Evolutionary conservation across 2,329 filamentous ascomycete genomes (phyloP).

Genomic region (Clonostachys byssicola): DNA sequence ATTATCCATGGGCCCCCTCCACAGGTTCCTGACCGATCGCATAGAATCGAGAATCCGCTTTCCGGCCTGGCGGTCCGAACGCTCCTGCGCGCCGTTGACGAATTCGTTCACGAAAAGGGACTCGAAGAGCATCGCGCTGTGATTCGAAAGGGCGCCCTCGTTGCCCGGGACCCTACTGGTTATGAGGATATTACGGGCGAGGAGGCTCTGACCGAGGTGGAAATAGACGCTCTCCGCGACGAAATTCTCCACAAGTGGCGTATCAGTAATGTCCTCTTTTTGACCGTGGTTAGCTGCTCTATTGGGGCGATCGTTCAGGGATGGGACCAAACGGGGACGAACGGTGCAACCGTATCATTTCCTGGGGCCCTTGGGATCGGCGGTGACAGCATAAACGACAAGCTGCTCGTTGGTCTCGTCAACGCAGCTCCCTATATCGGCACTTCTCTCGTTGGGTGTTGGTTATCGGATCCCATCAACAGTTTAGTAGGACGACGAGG

Average conservation of each 20-base stretch:
- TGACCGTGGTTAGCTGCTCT: conserved; percentile 65
- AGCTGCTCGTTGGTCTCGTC: conserved; percentile 59
- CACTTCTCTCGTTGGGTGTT: conserved; percentile 50
- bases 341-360: conserved; percentile 61
- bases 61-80: conserved; percentile 44
- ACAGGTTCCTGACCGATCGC: conserved; percentile 5
- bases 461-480: conserved; percentile 63
- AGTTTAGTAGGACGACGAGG: conserved; percentile 36
- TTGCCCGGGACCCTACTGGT: conserved; percentile 64
- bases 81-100: conserved; percentile 51
- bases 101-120: conserved; percentile 57
- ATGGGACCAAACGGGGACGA: conserved; percentile 64
- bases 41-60: conserved; percentile 41
- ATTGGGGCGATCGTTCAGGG: conserved; percentile 68
- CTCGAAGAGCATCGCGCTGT: conserved; percentile 54
- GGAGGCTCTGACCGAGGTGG: conserved; percentile 53
- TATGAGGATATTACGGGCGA: conserved; percentile 56
- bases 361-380: conserved; percentile 44
- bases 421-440: conserved; percentile 54
- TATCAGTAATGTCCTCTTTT: conserved; percentile 56
- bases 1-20: background rate
- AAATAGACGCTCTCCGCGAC: conserved; percentile 54
- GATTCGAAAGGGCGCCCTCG: conserved; percentile 66
- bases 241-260: conserved; percentile 67
- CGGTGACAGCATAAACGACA: conserved; percentile 24